Conservation (phyloP, 2,329 filamentous ascomycete genomes). For the Microcyclospora tardicrescens region DNA sequence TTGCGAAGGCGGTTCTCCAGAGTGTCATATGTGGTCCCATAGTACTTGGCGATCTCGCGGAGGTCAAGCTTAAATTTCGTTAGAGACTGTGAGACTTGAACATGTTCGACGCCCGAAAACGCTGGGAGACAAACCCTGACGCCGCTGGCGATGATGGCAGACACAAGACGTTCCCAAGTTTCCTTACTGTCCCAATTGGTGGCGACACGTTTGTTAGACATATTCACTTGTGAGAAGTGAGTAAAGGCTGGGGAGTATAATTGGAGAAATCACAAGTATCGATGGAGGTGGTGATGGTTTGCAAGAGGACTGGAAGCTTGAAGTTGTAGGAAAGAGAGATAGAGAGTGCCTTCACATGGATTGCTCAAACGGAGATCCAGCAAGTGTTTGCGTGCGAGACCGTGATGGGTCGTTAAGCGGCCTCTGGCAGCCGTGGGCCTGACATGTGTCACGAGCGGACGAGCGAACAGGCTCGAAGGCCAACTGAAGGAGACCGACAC, state of each 20-base stretch:
- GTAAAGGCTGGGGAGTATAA: background rate
- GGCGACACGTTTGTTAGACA: slow-evolving; percentile 5
- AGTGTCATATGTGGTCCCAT: slow-evolving; percentile 36
- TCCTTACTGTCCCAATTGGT: slow-evolving; percentile 27
- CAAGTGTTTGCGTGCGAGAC: no score
- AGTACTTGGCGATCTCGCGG: slow-evolving; percentile 30
- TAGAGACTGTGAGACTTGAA: background rate
- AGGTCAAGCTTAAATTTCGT: slow-evolving; percentile 30
- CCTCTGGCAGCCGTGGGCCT: no score
- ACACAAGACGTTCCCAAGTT: slow-evolving; percentile 28
- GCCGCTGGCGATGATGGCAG: slow-evolving; percentile 26
- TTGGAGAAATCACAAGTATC: background rate
- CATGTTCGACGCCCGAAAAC: background rate
- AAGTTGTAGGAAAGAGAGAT: background rate
- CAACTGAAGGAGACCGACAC: no score
- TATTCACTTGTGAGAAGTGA: slow-evolving; percentile 1
- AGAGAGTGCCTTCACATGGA: no score
- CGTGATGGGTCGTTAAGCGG: no score
- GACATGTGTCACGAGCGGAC: no score
- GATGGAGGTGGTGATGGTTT: background rate
- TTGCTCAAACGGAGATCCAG: no score
- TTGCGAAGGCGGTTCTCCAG: slow-evolving; percentile 35
- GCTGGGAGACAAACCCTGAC: slow-evolving; percentile 18
- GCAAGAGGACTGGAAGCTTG: background rate
- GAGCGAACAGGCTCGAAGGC: no score